A percentile compares a stretch with the other conserved stretches of the same genome.
phyloP scores from a whole-genome alignment of 148 eudicot genomes.

The Persicaria maculosa region DNA sequence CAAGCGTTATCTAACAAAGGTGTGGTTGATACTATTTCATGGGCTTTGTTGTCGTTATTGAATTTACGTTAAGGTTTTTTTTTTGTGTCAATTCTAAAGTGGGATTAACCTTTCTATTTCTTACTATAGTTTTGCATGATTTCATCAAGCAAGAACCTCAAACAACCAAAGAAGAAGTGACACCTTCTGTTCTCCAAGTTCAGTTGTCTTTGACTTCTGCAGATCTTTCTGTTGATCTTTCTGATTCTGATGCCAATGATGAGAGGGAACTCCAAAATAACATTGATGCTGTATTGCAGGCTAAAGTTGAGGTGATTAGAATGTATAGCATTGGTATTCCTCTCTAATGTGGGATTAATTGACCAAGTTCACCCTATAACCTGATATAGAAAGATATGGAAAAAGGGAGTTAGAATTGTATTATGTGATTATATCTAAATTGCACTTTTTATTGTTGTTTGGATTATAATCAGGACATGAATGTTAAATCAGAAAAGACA shows the following conservation, averaged over 20 bases:
- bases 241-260: slow-evolving; percentile 30
- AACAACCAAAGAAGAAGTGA: slow-evolving; percentile 87
- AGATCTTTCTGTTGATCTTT: slow-evolving; percentile 32
- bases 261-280: slow-evolving; percentile 34
- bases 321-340: slow-evolving; percentile 4
- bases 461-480: slow-evolving; percentile 38
- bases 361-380: neutral
- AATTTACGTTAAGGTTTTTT: neutral
- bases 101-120: slow-evolving; percentile 5
- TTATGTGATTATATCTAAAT: neutral
- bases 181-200: slow-evolving; percentile 76
- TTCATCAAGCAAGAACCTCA: slow-evolving; percentile 75
- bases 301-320: slow-evolving; percentile 53
- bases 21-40: slow-evolving; percentile 7
- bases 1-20: slow-evolving; percentile 43
- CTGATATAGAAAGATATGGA: neutral
- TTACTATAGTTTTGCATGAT: slow-evolving; percentile 39
- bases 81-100: neutral
- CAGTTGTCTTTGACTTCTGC: slow-evolving; percentile 30
- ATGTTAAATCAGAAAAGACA: slow-evolving; percentile 59
- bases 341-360: neutral
- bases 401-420: neutral
- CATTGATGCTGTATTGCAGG: slow-evolving; percentile 36
- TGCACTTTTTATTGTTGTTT: neutral
- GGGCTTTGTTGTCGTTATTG: neutral